phyloP scores from a whole-genome alignment of 2,329 filamentous ascomycete species.

The Aureobasidium melanogenum region DNA sequence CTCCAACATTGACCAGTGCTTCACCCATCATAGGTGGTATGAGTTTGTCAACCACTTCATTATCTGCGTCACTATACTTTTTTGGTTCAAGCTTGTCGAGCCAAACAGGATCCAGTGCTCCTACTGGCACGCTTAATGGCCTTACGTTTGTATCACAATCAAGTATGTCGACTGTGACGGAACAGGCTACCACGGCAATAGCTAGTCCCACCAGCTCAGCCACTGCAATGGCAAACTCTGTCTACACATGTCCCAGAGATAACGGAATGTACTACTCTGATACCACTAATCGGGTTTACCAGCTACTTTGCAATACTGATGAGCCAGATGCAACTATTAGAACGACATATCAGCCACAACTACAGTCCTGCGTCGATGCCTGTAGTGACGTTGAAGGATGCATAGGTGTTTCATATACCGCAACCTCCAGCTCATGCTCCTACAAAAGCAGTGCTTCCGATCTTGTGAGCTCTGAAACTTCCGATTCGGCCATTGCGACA shows the following conservation, averaged over 20 bases:
- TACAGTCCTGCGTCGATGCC: constrained; percentile 19
- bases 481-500: neutral
- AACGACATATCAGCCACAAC: constrained; percentile 13
- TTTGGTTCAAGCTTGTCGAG: neutral
- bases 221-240: constrained; percentile 13
- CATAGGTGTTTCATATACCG: constrained; percentile 15
- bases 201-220: constrained; percentile 8
- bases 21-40: neutral
- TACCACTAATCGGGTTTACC: constrained; percentile 17
- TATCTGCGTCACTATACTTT: neutral
- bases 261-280: constrained; percentile 20
- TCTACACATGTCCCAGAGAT: constrained; percentile 19
- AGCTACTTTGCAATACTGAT: constrained; percentile 18
- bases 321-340: constrained; percentile 15
- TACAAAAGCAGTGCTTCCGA: constrained; percentile 14
- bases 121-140: neutral
- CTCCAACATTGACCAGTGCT: neutral
- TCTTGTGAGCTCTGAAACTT: constrained; percentile 10
- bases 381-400: constrained; percentile 18
- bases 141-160: neutral
- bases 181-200: neutral
- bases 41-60: neutral
- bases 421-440: constrained; percentile 14
- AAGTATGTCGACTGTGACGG: neutral
- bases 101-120: neutral